A percentile compares a stretch with the other conserved stretches of the same genome.
phyloP scores from a whole-genome alignment of 1,284 basidiomycete genomes.

The Ustilago sp. region DNA sequence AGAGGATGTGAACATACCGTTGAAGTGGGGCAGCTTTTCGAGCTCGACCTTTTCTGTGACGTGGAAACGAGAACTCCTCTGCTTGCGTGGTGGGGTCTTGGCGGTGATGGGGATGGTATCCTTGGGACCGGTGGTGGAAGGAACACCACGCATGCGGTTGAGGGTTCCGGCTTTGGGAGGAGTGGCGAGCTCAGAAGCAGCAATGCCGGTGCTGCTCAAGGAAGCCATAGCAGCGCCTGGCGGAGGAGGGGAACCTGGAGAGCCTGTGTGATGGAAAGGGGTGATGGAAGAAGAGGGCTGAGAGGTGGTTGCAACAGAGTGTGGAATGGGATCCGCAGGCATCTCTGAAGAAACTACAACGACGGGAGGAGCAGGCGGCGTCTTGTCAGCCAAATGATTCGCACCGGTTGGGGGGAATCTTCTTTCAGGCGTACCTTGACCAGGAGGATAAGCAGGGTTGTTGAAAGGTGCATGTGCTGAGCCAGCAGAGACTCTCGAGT shows the following conservation, averaged over 20 bases:
- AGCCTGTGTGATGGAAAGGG: conserved; percentile 55
- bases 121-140: conserved; percentile 56
- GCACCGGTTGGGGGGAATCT: conserved; percentile 25
- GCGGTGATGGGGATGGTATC: conserved; percentile 66
- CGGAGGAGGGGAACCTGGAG: conserved; percentile 56
- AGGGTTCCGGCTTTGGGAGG: conserved; percentile 62
- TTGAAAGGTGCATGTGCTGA: conserved; percentile 30
- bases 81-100: conserved; percentile 68
- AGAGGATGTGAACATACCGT: conserved; percentile 75
- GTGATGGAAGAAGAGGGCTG: conserved; percentile 53
- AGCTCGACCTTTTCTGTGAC: conserved; percentile 96
- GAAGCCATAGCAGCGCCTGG: conserved; percentile 56
- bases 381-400: conserved; percentile 60
- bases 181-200: conserved; percentile 48
- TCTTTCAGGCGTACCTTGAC: conserved; percentile 50
- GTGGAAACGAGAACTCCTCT: conserved; percentile 79
- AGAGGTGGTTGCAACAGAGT: conserved; percentile 49
- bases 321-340: conserved; percentile 62
- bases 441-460: conserved; percentile 28
- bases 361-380: conserved; percentile 60
- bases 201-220: conserved; percentile 50
- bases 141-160: conserved; percentile 56
- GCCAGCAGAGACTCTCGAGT: conserved; percentile 24
- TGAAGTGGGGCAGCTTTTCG: conserved; percentile 91
- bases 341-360: conserved; percentile 65